Percentiles rank a stretch among this genome's conserved stretches.
These are phyloP conservation scores for Yamadazyma triangularis DNA, from an alignment of 1,139 yeast genomes.

Conservation along the genomic window DNA sequence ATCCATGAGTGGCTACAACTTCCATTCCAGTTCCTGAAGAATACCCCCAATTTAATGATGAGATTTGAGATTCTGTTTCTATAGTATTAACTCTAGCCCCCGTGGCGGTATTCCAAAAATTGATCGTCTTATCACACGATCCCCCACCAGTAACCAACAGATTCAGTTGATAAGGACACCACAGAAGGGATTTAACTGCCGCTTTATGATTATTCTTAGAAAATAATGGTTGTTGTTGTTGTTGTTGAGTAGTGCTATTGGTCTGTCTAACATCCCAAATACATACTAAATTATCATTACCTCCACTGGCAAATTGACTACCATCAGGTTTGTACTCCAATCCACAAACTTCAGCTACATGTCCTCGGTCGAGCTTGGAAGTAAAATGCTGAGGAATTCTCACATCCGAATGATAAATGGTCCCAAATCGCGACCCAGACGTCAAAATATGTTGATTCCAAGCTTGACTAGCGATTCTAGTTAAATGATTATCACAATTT, in stretches of 20 bases:
- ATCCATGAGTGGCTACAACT: constrained; percentile 92
- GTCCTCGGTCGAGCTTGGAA: constrained; percentile 47
- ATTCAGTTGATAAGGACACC: constrained; percentile 88
- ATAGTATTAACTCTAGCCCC: constrained; percentile 85
- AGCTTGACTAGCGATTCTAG: constrained; percentile 76
- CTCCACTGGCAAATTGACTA: constrained; percentile 83
- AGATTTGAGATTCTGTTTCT: constrained; percentile 91
- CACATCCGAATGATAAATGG: constrained; percentile 89
- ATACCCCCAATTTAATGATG: constrained; percentile 88
- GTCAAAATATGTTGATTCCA: constrained; percentile 85
- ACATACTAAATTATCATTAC: constrained; percentile 89
- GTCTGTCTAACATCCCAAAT: constrained; percentile 94
- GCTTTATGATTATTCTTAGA: constrained; percentile 81
- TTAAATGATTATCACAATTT: constrained; percentile 55
- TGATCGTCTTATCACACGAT: constrained; percentile 80
- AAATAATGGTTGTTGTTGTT: constrained; percentile 55
- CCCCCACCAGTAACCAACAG: constrained; percentile 97
- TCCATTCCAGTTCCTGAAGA: constrained; percentile 72
- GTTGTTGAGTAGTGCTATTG: constrained; percentile 13
- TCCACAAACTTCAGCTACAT: constrained; percentile 91
- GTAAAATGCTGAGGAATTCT: constrained; percentile 77
- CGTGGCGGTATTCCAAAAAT: constrained; percentile 93
- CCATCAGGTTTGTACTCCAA: constrained; percentile 85
- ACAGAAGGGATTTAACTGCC: constrained; percentile 92
- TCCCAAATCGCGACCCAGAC: constrained; percentile 81